A percentile compares a stretch with the other conserved stretches of the same genome.
Evolutionary conservation across 2,329 filamentous ascomycete species (phyloP).

Genomic region (Stemphylium vesicarium): DNA sequence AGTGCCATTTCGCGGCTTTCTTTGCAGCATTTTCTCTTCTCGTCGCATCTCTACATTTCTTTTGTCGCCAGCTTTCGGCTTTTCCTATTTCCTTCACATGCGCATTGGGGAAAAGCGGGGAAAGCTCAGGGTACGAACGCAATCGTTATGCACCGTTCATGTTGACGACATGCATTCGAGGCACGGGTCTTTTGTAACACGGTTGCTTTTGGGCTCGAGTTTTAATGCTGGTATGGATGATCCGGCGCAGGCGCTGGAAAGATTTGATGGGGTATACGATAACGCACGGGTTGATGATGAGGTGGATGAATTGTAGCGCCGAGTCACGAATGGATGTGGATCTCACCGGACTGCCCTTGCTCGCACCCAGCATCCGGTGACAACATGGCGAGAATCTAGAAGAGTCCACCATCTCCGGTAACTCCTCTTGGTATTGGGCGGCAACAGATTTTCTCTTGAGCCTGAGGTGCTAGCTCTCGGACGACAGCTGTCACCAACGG

Average conservation of each 20-base stretch:
- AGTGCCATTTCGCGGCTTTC: conserved; percentile 10
- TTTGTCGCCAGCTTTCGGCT: conserved; percentile 23
- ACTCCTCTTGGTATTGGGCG: conserved; percentile 27
- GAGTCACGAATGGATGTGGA: conserved; percentile 28
- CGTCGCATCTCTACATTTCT: conserved; percentile 16
- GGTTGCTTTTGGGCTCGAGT: conserved; percentile 34
- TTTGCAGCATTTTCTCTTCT: conserved; percentile 8
- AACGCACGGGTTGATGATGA: conserved; percentile 33
- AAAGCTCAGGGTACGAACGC: conserved; percentile 12
- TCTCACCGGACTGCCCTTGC: conserved; percentile 23
- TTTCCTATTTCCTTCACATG: conserved; percentile 22
- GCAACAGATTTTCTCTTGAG: conserved; percentile 19
- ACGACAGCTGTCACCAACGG: conserved; percentile 30
- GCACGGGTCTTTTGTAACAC: conserved; percentile 18
- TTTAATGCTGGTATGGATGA: conserved; percentile 30
- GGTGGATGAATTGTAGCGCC: conserved; percentile 21
- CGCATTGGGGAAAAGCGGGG: conserved; percentile 24
- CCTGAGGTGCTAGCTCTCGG: conserved; percentile 24
- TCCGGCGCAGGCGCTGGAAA: conserved; percentile 43
- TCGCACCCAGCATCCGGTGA: conserved; percentile 20
- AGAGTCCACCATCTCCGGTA: conserved; percentile 15
- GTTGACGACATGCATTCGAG: conserved; percentile 16
- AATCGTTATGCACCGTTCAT: conserved; percentile 14
- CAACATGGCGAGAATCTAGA: conserved; percentile 18
- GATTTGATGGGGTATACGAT: conserved; percentile 29